These are phyloP conservation scores for Rosa lucieae DNA, from an alignment of 306 rosid species.

Conservation along the genomic window DNA sequence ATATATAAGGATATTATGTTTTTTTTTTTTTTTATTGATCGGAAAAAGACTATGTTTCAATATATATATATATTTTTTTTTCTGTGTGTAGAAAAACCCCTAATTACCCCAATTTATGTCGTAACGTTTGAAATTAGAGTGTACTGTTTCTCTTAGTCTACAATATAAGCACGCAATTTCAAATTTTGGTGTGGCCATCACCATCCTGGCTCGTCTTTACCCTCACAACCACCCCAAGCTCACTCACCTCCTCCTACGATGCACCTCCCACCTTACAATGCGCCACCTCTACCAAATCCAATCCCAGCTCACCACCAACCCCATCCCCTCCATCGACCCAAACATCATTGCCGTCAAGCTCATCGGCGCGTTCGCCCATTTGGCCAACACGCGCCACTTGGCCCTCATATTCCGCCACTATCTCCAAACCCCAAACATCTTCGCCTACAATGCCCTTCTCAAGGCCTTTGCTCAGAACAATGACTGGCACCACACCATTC, in stretches of 20 bases:
- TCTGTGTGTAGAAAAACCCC: too few relatives aligned
- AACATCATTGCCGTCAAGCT: neutral
- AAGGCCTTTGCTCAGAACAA: neutral
- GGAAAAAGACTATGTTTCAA: too few relatives aligned
- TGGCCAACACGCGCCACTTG: neutral
- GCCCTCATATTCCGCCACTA: neutral
- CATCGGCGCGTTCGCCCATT: neutral
- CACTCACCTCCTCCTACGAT: neutral
- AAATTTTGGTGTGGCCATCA: too few relatives aligned
- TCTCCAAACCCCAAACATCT: neutral
- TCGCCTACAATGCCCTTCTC: neutral
- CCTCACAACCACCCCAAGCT: neutral
- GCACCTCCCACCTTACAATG: neutral
- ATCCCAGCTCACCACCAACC: constrained; percentile 2
- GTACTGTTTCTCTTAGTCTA: too few relatives aligned
- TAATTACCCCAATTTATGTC: too few relatives aligned
- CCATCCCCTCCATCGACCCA: constrained; percentile 1
- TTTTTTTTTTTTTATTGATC: too few relatives aligned
- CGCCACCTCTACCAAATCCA: constrained; percentile 10
- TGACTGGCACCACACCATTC: neutral
- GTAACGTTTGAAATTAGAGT: too few relatives aligned
- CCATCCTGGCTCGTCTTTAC: constrained; percentile 2
- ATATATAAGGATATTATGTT: too few relatives aligned
- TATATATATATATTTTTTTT: too few relatives aligned
- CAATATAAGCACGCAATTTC: too few relatives aligned